A percentile compares a stretch with the other conserved stretches of the same genome.
Conservation (phyloP, 176 grass and related monocot genomes). For the Chloris gayana region DNA sequence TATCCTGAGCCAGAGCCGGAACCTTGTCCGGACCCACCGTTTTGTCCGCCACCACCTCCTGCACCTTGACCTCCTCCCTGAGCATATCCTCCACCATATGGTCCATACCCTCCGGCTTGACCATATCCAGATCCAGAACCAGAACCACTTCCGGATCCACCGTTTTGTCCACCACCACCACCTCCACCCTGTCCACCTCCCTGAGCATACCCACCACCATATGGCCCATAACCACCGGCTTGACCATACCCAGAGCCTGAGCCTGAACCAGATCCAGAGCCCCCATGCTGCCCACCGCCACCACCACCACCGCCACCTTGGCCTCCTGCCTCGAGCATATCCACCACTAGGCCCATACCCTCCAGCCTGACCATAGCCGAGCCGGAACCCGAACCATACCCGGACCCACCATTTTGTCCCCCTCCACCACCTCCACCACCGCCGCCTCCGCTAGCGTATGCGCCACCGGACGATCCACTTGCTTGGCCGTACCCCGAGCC, state of each 20-base stretch:
- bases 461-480: background rate
- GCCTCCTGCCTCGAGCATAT: background rate
- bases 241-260: background rate
- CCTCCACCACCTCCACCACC: conserved; percentile 5
- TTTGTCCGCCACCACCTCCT: background rate
- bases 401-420: background rate
- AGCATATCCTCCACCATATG: background rate
- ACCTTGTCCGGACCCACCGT: background rate
- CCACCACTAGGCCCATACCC: background rate
- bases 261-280: background rate
- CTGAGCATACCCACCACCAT: background rate
- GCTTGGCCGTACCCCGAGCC: background rate
- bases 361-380: background rate
- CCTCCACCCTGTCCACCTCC: background rate
- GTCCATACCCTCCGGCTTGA: background rate
- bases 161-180: background rate
- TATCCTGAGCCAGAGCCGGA: background rate
- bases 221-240: background rate
- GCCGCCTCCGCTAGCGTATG: background rate
- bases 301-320: conserved; percentile 5
- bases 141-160: background rate
- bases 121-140: background rate
- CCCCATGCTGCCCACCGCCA: background rate
- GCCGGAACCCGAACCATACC: background rate
- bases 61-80: background rate